A percentile compares a stretch with the other conserved stretches of the same genome.
Evolutionary conservation across 768 basidiomycete genomes (phyloP).

Genomic region (Suillus cothurnatus): DNA sequence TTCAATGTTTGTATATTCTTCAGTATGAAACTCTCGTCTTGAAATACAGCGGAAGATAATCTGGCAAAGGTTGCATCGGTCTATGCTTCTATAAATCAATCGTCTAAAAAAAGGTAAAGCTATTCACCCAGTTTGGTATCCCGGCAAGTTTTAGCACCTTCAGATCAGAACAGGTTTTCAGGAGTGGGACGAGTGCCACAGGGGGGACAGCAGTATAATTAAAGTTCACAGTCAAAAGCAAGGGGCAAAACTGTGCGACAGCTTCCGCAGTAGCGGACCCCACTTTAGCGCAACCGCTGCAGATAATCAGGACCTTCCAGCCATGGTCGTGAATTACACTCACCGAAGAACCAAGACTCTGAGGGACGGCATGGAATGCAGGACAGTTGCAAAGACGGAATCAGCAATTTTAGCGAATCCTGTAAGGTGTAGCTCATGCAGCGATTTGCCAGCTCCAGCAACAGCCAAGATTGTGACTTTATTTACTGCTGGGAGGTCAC

Average conservation of each 20-base stretch:
- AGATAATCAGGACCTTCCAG: conserved; percentile 6
- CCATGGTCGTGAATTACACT: conserved; percentile 6
- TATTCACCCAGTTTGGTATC: conserved; percentile 59
- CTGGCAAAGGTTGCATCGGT: conserved; percentile 58
- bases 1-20: conserved; percentile 55
- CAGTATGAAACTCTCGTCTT: conserved; percentile 32
- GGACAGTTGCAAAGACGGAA: conserved; percentile 48
- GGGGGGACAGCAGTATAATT: conserved; percentile 62
- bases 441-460: conserved; percentile 21
- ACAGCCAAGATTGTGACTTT: conserved; percentile 52
- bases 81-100: conserved; percentile 32
- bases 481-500: conserved; percentile 54
- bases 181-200: conserved; percentile 44
- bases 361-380: conserved; percentile 47
- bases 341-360: conserved; percentile 59
- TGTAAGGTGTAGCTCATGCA: conserved; percentile 52
- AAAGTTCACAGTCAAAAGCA: conserved; percentile 53
- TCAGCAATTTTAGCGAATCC: conserved; percentile 58
- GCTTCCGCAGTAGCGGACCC: conserved; percentile 49
- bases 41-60: conserved; percentile 35
- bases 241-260: conserved; percentile 42
- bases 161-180: conserved; percentile 40
- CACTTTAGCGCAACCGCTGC: conserved; percentile 63
- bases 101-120: not conserved
- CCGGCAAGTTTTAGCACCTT: conserved; percentile 65